A percentile compares a stretch with the other conserved stretches of the same genome.
These are phyloP conservation scores for Xylaria flabelliformis DNA, from an alignment of 495 filamentous ascomycete species.

Conservation along the genomic window DNA sequence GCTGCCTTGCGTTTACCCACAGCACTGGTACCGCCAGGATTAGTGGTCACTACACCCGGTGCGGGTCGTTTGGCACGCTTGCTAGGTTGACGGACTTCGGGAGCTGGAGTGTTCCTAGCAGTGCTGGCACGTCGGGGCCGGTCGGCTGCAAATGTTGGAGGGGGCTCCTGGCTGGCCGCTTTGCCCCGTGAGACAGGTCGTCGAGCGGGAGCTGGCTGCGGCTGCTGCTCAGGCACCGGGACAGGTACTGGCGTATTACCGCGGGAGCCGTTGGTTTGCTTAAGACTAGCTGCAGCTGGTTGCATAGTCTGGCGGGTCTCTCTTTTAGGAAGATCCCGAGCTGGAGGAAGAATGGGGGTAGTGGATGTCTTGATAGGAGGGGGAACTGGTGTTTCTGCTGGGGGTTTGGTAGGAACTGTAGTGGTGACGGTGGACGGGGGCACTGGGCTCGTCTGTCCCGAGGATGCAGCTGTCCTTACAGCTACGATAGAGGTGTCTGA, in stretches of 20 bases:
- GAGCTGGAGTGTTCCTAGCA: constrained; percentile 62
- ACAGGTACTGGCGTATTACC: constrained; percentile 30
- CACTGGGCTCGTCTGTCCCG: constrained; percentile 35
- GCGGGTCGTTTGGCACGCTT: constrained; percentile 72
- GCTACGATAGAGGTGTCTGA: constrained; percentile 39
- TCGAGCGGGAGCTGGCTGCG: constrained; percentile 33
- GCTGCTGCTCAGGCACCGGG: constrained; percentile 28
- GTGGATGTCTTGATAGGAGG: constrained; percentile 54
- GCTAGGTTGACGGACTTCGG: constrained; percentile 52
- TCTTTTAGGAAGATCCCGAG: constrained; percentile 46
- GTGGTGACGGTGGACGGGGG: constrained; percentile 36
- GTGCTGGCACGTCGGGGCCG: constrained; percentile 63
- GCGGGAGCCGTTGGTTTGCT: constrained; percentile 35
- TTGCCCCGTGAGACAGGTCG: constrained; percentile 57
- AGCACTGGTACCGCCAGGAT: constrained; percentile 73
- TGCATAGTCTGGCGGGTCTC: constrained; percentile 43
- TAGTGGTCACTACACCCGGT: constrained; percentile 75
- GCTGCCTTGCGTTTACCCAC: constrained; percentile 82
- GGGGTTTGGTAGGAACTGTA: constrained; percentile 37
- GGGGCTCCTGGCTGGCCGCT: constrained; percentile 58
- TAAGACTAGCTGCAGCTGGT: constrained; percentile 42
- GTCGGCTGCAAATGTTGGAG: constrained; percentile 52
- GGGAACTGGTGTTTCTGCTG: constrained; percentile 40
- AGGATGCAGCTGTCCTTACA: constrained; percentile 39
- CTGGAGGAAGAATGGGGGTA: constrained; percentile 60